Base-by-base conservation (phyloP, 2,329 filamentous ascomycete species). In the Chrysoporthe cubensis region DNA sequence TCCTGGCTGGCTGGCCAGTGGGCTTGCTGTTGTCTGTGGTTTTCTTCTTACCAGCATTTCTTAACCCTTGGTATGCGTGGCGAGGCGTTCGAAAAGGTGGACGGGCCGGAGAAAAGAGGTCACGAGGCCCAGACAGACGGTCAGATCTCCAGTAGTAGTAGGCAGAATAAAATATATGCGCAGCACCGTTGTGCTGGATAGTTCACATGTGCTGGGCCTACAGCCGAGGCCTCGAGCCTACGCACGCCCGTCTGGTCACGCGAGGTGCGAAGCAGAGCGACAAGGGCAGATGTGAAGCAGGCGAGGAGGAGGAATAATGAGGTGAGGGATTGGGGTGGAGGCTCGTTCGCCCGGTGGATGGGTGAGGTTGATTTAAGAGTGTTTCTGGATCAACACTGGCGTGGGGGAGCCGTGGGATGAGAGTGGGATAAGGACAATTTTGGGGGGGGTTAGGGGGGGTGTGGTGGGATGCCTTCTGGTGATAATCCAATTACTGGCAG, bases 361-460 rank as follows among this genome's bases (percentile, higher is more conserved):
- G 66, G 42, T 7, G 32, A 48, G 11, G 62, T 54, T 57, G 34
- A 46, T 44, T 62, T 56, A 66, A 62, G 48, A 32, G n/a, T 57
- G 34, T 54, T 60, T 52, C 48, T 40, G 21, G 26, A 52, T 16
- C 50, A n/a, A 54, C 18, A 40, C 9, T 50, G 60, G 60, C 60
- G 60, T 54, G 62, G 62, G 61, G 62, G 62, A 54, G 11, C 62
- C 62, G 62, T 64, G 62, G 62, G 62, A 64, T 64, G 62, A 54
- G 46, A 18, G 62, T 42, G 62, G 62, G 62, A 64, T 64, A 40
- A 26, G 34, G 37, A 40, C 2, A 3, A 2, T 26, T 42, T 59
- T 37, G 56, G 56, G 56, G 56, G 32, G 26, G 26, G 26, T 26
- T 26, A 26, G 50, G n/a, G 18, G n/a, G 9, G 50, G 4, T 21